Percentiles rank a stretch among this genome's conserved stretches.
Conservation (phyloP, 305 asterid genomes). For the Solanum chacoense region DNA sequence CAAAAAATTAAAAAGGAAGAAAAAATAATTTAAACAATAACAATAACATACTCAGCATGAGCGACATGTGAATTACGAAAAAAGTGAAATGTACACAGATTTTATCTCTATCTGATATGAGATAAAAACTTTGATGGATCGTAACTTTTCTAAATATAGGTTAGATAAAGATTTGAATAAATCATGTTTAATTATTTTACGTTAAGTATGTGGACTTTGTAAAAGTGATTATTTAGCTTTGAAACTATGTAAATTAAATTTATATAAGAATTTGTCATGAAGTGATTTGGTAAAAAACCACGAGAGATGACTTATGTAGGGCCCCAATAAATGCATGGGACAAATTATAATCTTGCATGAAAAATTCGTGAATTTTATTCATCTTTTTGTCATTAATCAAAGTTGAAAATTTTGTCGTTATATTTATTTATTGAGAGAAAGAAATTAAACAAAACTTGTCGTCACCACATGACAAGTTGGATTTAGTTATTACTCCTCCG, state of each 20-base stretch:
- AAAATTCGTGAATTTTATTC: background rate
- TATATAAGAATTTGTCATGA: background rate
- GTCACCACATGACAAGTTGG: background rate
- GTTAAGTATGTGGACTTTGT: background rate
- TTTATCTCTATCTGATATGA: background rate
- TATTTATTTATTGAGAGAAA: background rate
- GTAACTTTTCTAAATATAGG: background rate
- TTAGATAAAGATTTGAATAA: background rate
- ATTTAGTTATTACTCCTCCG: background rate
- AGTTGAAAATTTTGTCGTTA: background rate
- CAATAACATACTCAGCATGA: background rate
- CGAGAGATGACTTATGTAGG: background rate
- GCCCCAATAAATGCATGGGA: background rate
- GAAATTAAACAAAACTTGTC: background rate
- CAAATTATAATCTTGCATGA: background rate
- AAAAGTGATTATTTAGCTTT: background rate
- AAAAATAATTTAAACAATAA: background rate
- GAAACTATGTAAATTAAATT: background rate
- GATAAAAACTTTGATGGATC: background rate
- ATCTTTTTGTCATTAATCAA: background rate
- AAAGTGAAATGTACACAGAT: background rate
- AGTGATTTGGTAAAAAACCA: conserved; percentile 15
- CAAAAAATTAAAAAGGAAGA: background rate
- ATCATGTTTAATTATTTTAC: background rate
- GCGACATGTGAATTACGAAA: background rate